phyloP scores from a whole-genome alignment of 75 land plant genomes.

The Sequoiadendron giganteum region DNA sequence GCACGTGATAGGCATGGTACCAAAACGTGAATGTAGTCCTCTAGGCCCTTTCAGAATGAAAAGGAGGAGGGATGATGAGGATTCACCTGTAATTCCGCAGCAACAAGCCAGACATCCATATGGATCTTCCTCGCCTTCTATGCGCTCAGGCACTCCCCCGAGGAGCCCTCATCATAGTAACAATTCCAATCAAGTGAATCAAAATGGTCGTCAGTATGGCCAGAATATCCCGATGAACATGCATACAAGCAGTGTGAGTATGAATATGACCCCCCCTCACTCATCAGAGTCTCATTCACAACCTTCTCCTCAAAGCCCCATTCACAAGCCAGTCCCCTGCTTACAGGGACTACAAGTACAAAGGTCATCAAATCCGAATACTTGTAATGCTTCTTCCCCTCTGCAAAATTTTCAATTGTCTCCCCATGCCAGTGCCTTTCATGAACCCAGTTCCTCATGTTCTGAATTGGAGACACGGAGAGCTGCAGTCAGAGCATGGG shows the following conservation, averaged over 20 bases:
- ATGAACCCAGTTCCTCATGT: slow-evolving; percentile 9
- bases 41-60: neutral
- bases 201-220: slow-evolving; percentile 5
- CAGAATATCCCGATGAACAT: slow-evolving; percentile 1
- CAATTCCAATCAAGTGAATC: neutral
- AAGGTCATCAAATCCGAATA: neutral
- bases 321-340: slow-evolving; percentile 5
- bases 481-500: slow-evolving; percentile 73
- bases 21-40: slow-evolving; percentile 4
- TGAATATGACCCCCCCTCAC: neutral
- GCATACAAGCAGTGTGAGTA: neutral
- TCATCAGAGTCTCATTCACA: neutral
- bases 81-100: neutral
- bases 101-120: neutral
- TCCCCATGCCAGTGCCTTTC: slow-evolving; percentile 17
- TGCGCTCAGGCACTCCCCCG: neutral
- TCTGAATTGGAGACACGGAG: slow-evolving; percentile 39
- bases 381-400: neutral
- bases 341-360: neutral
- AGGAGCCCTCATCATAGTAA: slow-evolving; percentile 9
- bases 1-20: neutral
- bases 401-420: neutral
- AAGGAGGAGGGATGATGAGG: slow-evolving; percentile 11
- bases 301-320: slow-evolving; percentile 7
- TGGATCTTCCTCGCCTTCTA: neutral